Conservation (phyloP, 495 filamentous ascomycete species). For the Daldinia bambusicola region DNA sequence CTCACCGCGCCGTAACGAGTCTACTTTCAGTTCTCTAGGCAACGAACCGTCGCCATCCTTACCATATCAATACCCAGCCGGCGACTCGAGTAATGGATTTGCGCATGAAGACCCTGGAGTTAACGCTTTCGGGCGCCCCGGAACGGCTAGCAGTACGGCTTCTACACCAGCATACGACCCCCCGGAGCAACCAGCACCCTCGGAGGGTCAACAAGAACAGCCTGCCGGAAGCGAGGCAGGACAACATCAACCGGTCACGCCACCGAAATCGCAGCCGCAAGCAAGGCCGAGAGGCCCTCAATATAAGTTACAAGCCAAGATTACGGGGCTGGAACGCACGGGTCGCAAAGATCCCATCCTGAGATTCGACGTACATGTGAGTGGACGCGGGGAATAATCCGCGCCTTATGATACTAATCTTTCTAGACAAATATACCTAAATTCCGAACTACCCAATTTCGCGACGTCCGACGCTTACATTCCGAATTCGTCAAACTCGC, state of each 20-base stretch:
- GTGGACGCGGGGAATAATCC: slow-evolving; percentile 41
- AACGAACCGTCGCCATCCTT: slow-evolving; percentile 46
- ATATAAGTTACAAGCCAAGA: slow-evolving; percentile 91
- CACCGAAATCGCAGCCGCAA: slow-evolving; percentile 58
- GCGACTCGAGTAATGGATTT: slow-evolving; percentile 52
- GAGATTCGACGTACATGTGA: slow-evolving; percentile 95
- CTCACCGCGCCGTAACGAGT: slow-evolving; percentile 72
- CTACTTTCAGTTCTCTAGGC: slow-evolving; percentile 61
- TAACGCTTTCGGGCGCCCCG: slow-evolving; percentile 52
- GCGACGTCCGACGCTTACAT: slow-evolving; percentile 94
- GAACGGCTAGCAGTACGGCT: slow-evolving; percentile 54
- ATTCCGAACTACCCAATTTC: slow-evolving; percentile 97
- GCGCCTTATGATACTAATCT: slow-evolving; percentile 26
- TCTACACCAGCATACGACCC: slow-evolving; percentile 42
- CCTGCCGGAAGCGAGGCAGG: slow-evolving; percentile 45
- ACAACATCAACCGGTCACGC: slow-evolving; percentile 55
- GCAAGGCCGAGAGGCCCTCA: slow-evolving; percentile 63
- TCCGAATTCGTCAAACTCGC: slow-evolving; percentile 95
- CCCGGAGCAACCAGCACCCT: slow-evolving; percentile 48
- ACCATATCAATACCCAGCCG: slow-evolving; percentile 51
- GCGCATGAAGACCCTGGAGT: slow-evolving; percentile 53
- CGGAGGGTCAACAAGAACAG: slow-evolving; percentile 42
- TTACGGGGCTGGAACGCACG: slow-evolving; percentile 90
- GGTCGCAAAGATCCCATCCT: slow-evolving; percentile 96
- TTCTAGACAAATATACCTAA: slow-evolving; percentile 93